Evolutionary conservation across 2,329 filamentous ascomycete genomes (phyloP), one percentile per base, ranked within the genome.

Genomic region (Claviceps humidiphila): DNA sequence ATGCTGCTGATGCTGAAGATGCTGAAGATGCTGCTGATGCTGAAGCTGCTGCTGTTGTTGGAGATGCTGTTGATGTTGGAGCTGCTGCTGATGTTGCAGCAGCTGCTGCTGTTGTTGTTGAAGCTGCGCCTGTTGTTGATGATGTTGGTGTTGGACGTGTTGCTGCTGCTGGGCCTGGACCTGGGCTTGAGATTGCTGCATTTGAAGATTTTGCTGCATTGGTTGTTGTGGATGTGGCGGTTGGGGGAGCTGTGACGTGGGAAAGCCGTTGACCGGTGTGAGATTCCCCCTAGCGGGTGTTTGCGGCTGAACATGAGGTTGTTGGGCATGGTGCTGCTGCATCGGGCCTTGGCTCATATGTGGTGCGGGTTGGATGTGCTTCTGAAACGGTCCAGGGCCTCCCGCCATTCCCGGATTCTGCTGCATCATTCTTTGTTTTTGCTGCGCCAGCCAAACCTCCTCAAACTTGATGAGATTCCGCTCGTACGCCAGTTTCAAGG

Each of bases 401-500:
- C 43, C 51, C 30, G 9, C 30, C 56, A 57, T 54, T 37, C 41
- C 49, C n/a, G 49, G 43, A 42, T 53, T 53, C 55, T 80, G 75
- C 50, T 74, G 70, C 63, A 77, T 74, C 59, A 75, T 74, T 44
- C 74, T 71, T 26, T 71, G 73, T 57, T 73, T 74, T 55, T 80
- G 79, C 58, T 78, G 77, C 38, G 74, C 71, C 39, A 76, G 63
- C 71, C 78, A 85, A 2, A 77, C 78, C 54, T 83, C 79, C 64
- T 96, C 90, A 57, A 95, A 96, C 37, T 82, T 78, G 26, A 78
- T 70, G 5, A 96, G 70, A 58, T 90, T 89, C 39, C 79, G 76
- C 60, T 89, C 84, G 66, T 93, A 95, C 6, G 87, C 76, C 30
- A 77, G 74, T 59, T 82, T 81, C 58, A 96, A 66, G 58, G 93